phyloP scores from a whole-genome alignment of 306 rosid species.

The Malus domestica region DNA sequence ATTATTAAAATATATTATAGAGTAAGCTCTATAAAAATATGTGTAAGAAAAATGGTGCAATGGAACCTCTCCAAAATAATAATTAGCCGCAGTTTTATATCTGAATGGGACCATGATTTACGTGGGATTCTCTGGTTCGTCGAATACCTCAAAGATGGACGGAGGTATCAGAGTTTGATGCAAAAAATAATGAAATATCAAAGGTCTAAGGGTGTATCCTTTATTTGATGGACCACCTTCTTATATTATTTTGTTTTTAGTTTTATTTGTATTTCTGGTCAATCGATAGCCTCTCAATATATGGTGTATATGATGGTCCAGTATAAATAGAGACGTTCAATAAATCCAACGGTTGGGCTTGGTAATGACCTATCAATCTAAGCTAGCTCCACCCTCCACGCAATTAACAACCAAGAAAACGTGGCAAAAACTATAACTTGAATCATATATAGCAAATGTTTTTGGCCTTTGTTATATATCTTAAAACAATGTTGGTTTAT shows the following conservation, averaged over 20 bases:
- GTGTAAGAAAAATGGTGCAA: no score
- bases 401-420: not conserved
- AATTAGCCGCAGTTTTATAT: not conserved
- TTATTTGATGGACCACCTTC: not conserved
- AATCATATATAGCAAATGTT: not conserved
- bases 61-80: no score
- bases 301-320: not conserved
- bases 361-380: no score
- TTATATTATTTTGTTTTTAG: not conserved
- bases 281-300: not conserved
- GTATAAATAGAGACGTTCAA: not conserved
- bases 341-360: no score
- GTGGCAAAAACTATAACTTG: not conserved
- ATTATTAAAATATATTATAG: no score
- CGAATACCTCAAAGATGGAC: not conserved
- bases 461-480: not conserved
- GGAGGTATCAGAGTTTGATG: not conserved
- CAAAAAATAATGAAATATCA: not conserved
- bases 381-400: no score
- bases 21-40: no score
- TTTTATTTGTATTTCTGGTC: no score
- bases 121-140: not conserved
- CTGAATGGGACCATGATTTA: not conserved
- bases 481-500: not conserved
- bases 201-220: not conserved